phyloP scores from a whole-genome alignment of 2,329 filamentous ascomycete species.

The Fusarium equiseti region DNA sequence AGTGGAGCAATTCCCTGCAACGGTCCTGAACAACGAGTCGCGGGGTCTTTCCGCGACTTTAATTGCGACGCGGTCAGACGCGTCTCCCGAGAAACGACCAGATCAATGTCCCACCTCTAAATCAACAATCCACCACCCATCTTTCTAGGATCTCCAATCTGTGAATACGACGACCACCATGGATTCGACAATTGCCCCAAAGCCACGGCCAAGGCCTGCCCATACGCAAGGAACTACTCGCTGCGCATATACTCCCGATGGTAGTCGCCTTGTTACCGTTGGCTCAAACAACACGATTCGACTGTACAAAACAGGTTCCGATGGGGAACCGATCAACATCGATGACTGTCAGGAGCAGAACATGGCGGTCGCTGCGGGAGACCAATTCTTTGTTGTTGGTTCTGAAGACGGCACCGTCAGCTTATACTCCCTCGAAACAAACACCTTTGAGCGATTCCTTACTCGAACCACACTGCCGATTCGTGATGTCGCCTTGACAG shows the following conservation, averaged over 20 bases:
- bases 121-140: constrained; percentile 20
- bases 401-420: constrained; percentile 97
- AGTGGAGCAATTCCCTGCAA: constrained; percentile 36
- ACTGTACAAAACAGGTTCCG: constrained; percentile 89
- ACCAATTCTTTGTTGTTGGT: constrained; percentile 88
- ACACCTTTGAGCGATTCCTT: constrained; percentile 83
- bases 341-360: constrained; percentile 93
- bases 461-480: constrained; percentile 87
- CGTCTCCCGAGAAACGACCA: constrained; percentile 51
- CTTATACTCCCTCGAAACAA: constrained; percentile 84
- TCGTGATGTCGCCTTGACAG: constrained; percentile 85
- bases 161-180: constrained; percentile 38
- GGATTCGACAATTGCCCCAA: constrained; percentile 53
- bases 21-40: constrained; percentile 32
- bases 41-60: constrained; percentile 50
- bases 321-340: constrained; percentile 92
- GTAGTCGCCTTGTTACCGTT: constrained; percentile 87
- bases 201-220: constrained; percentile 74
- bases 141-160: constrained; percentile 18
- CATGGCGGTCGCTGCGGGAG: constrained; percentile 78
- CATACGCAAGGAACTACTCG: constrained; percentile 89
- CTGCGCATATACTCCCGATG: constrained; percentile 90
- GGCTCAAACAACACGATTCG: constrained; percentile 95
- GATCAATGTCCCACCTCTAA: constrained; percentile 9
- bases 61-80: constrained; percentile 58